phyloP scores from a whole-genome alignment of 139 green algal species.

The Micractinium sp. region DNA sequence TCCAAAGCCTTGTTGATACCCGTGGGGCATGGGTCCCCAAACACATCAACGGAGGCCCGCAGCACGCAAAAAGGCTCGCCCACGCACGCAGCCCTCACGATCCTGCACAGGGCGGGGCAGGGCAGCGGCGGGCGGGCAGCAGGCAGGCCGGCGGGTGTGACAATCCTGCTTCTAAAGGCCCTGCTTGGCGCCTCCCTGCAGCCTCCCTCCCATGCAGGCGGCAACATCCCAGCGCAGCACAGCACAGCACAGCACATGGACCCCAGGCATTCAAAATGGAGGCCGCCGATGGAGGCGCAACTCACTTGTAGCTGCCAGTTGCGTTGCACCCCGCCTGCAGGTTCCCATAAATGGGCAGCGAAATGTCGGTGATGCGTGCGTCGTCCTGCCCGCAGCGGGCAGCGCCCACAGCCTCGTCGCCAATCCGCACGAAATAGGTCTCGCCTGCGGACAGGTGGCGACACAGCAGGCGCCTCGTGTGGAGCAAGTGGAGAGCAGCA shows the following conservation, averaged over 20 bases:
- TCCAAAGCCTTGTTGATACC: background rate
- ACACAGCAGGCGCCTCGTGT: too few relatives aligned
- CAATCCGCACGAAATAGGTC: background rate
- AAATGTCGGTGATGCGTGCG: background rate
- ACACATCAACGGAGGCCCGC: background rate
- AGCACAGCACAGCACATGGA: too few relatives aligned
- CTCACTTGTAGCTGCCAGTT: slow-evolving; percentile 12
- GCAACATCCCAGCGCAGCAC: background rate
- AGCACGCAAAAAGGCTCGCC: background rate
- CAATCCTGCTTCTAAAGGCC: background rate
- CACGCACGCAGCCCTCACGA: background rate
- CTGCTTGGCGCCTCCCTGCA: background rate
- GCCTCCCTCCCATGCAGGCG: background rate
- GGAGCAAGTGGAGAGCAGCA: too few relatives aligned
- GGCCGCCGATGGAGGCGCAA: background rate
- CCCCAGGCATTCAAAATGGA: too few relatives aligned
- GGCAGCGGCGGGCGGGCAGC: too few relatives aligned
- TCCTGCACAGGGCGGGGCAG: background rate
- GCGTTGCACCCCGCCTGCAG: background rate
- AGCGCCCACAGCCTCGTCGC: background rate
- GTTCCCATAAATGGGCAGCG: background rate
- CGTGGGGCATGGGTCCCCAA: background rate
- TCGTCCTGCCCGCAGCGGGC: background rate
- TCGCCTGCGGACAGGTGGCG: background rate
- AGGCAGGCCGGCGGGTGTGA: background rate